phyloP scores from a whole-genome alignment of 768 basidiomycete genomes.

The Suillus sp. region DNA sequence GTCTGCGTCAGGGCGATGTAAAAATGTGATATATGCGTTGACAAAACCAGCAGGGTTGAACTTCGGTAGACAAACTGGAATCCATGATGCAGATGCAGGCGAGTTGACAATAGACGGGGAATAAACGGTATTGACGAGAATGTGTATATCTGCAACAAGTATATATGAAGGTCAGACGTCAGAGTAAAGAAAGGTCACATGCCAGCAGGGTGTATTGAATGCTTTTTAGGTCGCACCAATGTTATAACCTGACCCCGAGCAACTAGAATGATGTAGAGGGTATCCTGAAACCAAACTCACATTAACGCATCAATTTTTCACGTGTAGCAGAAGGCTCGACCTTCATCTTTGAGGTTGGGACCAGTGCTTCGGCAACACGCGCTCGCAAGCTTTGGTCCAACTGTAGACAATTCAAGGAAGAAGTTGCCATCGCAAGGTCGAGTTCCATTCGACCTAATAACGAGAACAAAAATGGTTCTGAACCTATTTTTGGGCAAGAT shows the following conservation, averaged over 20 bases:
- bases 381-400: constrained; percentile 70
- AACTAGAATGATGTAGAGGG: constrained; percentile 89
- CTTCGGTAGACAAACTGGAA: constrained; percentile 94
- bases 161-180: constrained; percentile 3
- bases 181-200: constrained; percentile 19
- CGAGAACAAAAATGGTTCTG: constrained; percentile 78
- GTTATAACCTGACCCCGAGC: constrained; percentile 79
- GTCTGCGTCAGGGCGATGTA: constrained; percentile 43
- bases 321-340: constrained; percentile 35
- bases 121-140: constrained; percentile 88
- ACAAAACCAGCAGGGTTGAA: constrained; percentile 89
- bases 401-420: constrained; percentile 79
- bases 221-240: constrained; percentile 85
- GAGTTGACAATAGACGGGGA: constrained; percentile 78
- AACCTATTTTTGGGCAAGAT: constrained; percentile 49
- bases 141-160: constrained; percentile 67
- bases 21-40: constrained; percentile 84
- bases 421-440: constrained; percentile 81
- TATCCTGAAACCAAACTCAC: constrained; percentile 53
- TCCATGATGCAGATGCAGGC: constrained; percentile 84
- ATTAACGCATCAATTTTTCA: constrained; percentile 8
- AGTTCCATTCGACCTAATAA: constrained; percentile 70
- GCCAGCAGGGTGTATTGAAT: constrained; percentile 95
- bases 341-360: constrained; percentile 81
- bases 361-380: constrained; percentile 76